Evolutionary conservation across 2,329 filamentous ascomycete genomes (phyloP), one percentile per base, ranked within the genome.

Genomic region (Colletotrichum sansevieriae): DNA sequence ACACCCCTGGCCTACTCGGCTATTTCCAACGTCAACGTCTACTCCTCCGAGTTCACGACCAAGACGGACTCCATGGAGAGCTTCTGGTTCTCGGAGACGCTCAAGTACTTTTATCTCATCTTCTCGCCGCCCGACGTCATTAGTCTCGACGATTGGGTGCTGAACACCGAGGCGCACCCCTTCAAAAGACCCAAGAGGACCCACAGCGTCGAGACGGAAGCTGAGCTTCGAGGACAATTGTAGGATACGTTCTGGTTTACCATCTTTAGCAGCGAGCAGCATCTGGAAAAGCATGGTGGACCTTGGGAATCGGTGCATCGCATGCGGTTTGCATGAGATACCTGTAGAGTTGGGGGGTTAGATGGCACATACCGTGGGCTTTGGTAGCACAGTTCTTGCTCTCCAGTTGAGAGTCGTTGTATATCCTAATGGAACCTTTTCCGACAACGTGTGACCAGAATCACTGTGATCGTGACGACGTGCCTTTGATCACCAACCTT

Each of bases 71-170:
- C 70, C 22, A 72, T 71, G 60, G 70, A 72, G 82, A 85, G 84
- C 62, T 93, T 93, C 75, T 94, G 92, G 90, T 82, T 92, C 73
- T 89, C 89, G 3, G 91, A 94, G 82, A 94, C 91, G 46, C 78
- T 93, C 72, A 95, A 94, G 79, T 94, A 94, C 74, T 93, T 93
- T 70, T 94, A 91, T 73, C 79, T 94, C 65, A 85, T 92, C 18
- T 94, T 92, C 72, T 88, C 87, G 54, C 87, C 91, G 62, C 86
- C 89, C 3, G 82, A 85, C 12, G 75, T 89, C 22, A 81, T 92
- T 35, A 91, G 85, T 77, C 78, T 94, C 74, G 91, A 94, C 76
- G 86, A 92, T 8, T 93, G 87, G 82, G 90, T 93, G 61, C 79
- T 90, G 54, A 88, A 88, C 75, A 88, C 86, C 4, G 86, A 88